Conservation (phyloP, 164 flowering plant species). For the Houttuynia cordata region DNA sequence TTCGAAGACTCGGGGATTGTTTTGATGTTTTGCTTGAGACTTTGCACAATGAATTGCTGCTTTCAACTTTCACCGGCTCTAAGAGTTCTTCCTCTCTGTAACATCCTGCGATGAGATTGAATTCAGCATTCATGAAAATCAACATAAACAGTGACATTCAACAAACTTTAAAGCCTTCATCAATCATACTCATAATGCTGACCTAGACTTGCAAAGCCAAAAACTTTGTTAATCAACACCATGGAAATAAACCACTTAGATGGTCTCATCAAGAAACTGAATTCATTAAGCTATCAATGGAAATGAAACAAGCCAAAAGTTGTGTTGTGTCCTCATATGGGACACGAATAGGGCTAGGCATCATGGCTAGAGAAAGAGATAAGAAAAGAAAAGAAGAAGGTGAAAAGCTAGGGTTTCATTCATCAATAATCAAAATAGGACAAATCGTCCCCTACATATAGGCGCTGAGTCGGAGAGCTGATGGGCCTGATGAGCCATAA, state of each 20-base stretch:
- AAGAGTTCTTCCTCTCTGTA: not conserved
- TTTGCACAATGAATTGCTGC: constrained; percentile 10
- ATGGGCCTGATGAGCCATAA: too few relatives aligned
- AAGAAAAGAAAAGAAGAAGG: too few relatives aligned
- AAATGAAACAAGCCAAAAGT: not conserved
- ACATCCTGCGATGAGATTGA: not conserved
- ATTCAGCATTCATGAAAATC: not conserved
- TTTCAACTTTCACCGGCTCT: constrained; percentile 21
- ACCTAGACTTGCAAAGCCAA: too few relatives aligned
- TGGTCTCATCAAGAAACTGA: not conserved
- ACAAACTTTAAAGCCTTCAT: too few relatives aligned
- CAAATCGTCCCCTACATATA: too few relatives aligned
- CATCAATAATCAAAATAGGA: too few relatives aligned
- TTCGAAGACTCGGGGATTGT: not conserved
- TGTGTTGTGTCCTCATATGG: too few relatives aligned
- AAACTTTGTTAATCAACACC: not conserved
- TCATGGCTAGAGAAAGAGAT: too few relatives aligned
- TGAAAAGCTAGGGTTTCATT: too few relatives aligned
- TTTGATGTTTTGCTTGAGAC: not conserved
- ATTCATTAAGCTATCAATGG: not conserved
- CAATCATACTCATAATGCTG: too few relatives aligned
- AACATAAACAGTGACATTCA: not conserved
- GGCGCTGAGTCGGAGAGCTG: too few relatives aligned
- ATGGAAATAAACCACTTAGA: not conserved
- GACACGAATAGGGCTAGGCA: too few relatives aligned